A percentile compares a stretch with the other conserved stretches of the same genome.
phyloP scores from a whole-genome alignment of 164 flowering plant species.

The Vitis cinerea region DNA sequence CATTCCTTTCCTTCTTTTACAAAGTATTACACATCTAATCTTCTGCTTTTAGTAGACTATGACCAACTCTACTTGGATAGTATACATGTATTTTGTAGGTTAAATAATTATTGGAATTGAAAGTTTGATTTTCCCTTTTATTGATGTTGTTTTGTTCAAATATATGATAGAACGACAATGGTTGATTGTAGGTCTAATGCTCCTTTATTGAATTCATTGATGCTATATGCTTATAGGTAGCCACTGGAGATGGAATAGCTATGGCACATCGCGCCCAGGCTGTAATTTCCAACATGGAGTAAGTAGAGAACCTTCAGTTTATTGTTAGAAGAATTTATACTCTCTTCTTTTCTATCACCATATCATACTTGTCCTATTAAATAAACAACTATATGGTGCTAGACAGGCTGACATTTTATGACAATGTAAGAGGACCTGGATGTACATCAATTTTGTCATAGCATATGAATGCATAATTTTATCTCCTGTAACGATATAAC shows the following conservation, averaged over 20 bases:
- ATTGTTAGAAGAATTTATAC: not conserved
- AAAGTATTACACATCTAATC: no score
- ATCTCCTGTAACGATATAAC: no score
- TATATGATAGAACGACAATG: not conserved
- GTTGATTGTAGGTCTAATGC: not conserved
- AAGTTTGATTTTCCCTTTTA: not conserved
- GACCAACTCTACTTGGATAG: no score
- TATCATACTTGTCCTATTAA: not conserved
- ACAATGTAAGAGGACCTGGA: not conserved
- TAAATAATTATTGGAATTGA: not conserved
- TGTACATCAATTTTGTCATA: no score
- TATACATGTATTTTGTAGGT: no score
- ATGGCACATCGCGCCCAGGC: conserved; percentile 98
- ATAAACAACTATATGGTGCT: not conserved
- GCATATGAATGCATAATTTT: no score
- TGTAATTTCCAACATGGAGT: conserved; percentile 98
- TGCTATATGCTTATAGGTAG: conserved; percentile 52
- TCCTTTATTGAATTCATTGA: conserved; percentile 7
- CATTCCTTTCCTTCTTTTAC: no score
- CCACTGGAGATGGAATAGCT: conserved; percentile 97
- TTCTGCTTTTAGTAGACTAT: no score
- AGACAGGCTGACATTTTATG: not conserved
- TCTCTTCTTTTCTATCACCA: not conserved
- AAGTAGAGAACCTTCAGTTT: conserved; percentile 26
- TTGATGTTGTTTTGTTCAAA: not conserved